Conservation (phyloP, 2,329 filamentous ascomycete species). For the Aschersonia sp. region DNA sequence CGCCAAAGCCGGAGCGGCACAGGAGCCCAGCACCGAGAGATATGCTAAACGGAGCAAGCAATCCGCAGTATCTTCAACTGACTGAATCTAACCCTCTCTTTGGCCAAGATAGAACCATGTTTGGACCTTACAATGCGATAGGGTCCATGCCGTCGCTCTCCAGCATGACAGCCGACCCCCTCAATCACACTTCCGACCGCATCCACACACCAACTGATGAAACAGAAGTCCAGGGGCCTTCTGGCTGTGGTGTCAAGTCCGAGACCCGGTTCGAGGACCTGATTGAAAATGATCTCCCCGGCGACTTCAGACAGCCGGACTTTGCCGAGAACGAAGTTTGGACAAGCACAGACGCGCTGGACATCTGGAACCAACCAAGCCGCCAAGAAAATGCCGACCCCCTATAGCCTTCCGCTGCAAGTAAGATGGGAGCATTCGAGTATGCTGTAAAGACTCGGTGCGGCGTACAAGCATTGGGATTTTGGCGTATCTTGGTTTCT, state of each 20-base stretch:
- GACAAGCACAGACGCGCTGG: conserved; percentile 2
- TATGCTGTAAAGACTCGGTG: no score
- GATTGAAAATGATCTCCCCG: conserved; percentile 7
- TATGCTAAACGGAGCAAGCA: conserved; percentile 7
- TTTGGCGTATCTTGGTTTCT: no score
- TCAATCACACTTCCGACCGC: conserved; percentile 11
- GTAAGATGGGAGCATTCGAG: no score
- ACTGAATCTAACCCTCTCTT: conserved; percentile 18
- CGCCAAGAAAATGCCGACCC: no score
- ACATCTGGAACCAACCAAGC: conserved; percentile 1
- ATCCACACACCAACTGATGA: conserved; percentile 6
- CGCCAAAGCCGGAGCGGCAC: conserved; percentile 14
- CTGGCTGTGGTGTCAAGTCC: conserved; percentile 9
- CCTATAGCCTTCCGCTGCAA: no score
- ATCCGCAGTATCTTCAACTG: conserved; percentile 13
- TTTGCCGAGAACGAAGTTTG: conserved; percentile 5
- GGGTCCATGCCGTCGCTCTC: conserved; percentile 9
- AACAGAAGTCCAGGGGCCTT: conserved; percentile 3
- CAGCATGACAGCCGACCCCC: conserved; percentile 15
- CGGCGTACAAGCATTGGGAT: no score
- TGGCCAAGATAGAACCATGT: conserved; percentile 15
- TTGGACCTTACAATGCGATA: conserved; percentile 12
- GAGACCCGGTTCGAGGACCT: conserved; percentile 12
- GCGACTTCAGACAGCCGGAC: conserved; percentile 11
- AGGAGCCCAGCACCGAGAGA: conserved; percentile 7